Evolutionary conservation across 225 moss, liverwort and hornwort genomes (phyloP), one percentile per base, ranked within the genome.

Genomic region (Sphagnum contortum): DNA sequence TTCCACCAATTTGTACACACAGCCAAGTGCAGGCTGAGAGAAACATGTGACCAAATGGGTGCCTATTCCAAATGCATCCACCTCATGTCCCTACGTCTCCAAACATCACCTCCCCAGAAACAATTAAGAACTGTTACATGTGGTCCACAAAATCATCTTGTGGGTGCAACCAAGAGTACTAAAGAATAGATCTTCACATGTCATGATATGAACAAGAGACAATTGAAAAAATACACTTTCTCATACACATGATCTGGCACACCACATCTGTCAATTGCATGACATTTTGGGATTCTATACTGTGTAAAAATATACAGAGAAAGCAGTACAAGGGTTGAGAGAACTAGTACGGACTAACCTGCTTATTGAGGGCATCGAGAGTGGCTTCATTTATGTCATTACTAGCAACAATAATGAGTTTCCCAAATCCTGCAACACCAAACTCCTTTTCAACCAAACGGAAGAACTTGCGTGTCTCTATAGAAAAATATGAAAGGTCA

Each of bases 11-110:
- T 94, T 94, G 82, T 89, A 94, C 56, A 94, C 94, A 80, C 89
- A 86, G 53, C 94, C 94, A 68, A 94, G 82, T 48, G 94, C 94
- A 58, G 94, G 91, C 70, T 94, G 94, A 49, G 80, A 75, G 72
- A 77, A 91, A 77, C 94, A 94, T 48, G 94, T 94, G 13, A 91
- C 89, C 61, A 94, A 70, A 81, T 94, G 91, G 50, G 94, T 94
- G 64, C 94, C 94, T 60, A 94, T 91, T 61, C 94, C 94, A 75
- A 94, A 94, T 11, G 91, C 91, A 81, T 94, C 86, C 70, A 94
- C 87, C 74, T 91, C 94, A 72, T 94, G 94, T 45, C 91, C 91
- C 94, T 94, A 77, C 71, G 63, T 56, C 54, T 4, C 13, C 3
- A 9, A 60, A 60, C 45, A 11, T 48, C 57, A 7, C 12, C 59